These are phyloP conservation scores for Capsella bursapastoris DNA, from an alignment of 345 rosid species.

Conservation along the genomic window DNA sequence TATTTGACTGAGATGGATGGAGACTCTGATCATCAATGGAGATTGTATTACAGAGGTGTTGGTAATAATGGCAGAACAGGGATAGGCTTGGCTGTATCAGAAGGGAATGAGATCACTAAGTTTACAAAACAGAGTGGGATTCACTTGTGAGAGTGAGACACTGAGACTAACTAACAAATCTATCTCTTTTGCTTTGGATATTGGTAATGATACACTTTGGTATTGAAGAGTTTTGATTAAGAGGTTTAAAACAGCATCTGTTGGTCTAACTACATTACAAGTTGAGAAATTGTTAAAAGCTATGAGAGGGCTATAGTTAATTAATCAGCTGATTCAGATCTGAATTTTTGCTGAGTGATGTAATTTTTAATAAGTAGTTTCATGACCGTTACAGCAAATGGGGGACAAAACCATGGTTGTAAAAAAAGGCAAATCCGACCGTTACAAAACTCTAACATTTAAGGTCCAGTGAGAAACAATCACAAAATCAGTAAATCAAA, in stretches of 20 bases:
- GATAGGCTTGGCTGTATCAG: constrained; percentile 71
- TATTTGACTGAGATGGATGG: constrained; percentile 72
- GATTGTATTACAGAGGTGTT: constrained; percentile 71
- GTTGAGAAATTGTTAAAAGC: background rate
- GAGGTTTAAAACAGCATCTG: background rate
- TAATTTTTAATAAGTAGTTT: background rate
- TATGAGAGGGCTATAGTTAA: background rate
- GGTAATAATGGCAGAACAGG: constrained; percentile 67
- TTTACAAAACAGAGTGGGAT: constrained; percentile 67
- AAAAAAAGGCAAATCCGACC: constrained; percentile 51
- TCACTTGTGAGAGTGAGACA: constrained; percentile 48
- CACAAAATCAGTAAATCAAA: constrained; percentile 8
- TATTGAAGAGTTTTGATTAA: background rate
- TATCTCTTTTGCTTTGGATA: constrained; percentile 13
- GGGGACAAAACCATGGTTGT: background rate
- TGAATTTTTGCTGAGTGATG: background rate
- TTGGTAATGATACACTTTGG: constrained; percentile 5
- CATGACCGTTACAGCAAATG: constrained; percentile 45
- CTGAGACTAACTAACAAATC: background rate
- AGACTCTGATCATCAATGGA: constrained; percentile 61
- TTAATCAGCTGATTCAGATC: background rate
- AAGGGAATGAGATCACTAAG: constrained; percentile 51
- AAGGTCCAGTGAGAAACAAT: constrained; percentile 15
- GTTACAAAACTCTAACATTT: constrained; percentile 51
- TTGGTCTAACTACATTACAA: background rate